Percentiles rank a stretch among this genome's conserved stretches.
Conservation (phyloP, 805 yeast genomes). For the Wickerhamomyces canadensis region DNA sequence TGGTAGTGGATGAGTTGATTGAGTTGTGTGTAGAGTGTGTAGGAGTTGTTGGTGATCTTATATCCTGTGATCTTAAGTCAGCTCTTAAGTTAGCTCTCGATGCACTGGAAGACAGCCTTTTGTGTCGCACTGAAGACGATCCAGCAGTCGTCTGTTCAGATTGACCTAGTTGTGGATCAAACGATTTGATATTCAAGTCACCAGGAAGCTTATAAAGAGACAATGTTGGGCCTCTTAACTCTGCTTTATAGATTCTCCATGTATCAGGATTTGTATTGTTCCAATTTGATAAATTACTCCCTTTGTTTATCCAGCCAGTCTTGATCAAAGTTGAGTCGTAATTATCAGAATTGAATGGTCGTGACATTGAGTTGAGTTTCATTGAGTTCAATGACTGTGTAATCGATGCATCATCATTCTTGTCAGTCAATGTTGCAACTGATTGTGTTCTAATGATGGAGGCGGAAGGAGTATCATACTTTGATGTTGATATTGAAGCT, state of each 20-base stretch:
- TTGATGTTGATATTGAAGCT: conserved; percentile 3
- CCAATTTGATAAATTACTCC: conserved; percentile 27
- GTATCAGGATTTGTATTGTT: conserved; percentile 18
- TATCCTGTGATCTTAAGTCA: conserved; percentile 4
- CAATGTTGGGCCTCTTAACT: conserved; percentile 63
- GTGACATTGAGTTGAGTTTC: conserved; percentile 8
- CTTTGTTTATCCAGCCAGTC: conserved; percentile 57
- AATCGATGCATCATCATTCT: conserved; percentile 1
- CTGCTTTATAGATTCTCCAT: conserved; percentile 52
- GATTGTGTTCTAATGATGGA: conserved; percentile 6
- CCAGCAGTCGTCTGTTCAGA: conserved; percentile 1
- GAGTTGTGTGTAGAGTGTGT: background rate
- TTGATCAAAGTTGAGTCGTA: conserved; percentile 38
- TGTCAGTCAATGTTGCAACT: conserved; percentile 5
- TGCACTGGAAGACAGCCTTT: conserved; percentile 20
- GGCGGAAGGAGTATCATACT: conserved; percentile 2
- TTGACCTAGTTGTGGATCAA: conserved; percentile 26
- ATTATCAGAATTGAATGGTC: conserved; percentile 25
- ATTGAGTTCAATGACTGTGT: conserved; percentile 11
- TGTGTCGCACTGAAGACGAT: conserved; percentile 19
- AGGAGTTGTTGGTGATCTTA: conserved; percentile 12
- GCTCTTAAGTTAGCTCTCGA: conserved; percentile 15
- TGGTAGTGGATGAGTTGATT: background rate
- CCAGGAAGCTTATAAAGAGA: conserved; percentile 54
- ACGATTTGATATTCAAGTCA: conserved; percentile 38